Base-by-base conservation (phyloP, 192 early-diverging fungal genomes). In the Gonapodya sp. region DNA sequence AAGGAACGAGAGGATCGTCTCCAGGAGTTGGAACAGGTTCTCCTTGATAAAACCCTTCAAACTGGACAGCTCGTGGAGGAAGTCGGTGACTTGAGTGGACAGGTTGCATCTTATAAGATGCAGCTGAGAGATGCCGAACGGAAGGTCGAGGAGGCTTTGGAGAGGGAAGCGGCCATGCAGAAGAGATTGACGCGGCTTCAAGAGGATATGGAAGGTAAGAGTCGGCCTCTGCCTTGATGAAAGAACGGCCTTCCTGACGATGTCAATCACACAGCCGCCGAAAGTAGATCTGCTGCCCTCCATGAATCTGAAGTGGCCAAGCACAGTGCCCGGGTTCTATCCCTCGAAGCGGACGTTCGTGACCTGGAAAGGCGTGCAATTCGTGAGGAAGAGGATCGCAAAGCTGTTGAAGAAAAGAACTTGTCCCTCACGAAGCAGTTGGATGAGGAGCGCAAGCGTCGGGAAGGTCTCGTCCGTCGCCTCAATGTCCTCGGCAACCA, bases 1-100 rank as follows among this genome's bases (percentile, higher is more conserved):
- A 64, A 64, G 46, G 46, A 64, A 64, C 46, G 46, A 8, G 46
- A 64, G 46, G 46, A 64, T 64, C 46, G 46, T 64, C 46, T 64
- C 8, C 24, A 8, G 8, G 46, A 64, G 24, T 64, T 64, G 24
- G 46, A 64, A 24, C 8, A 64, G 46, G 8, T 64, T 64, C 46
- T 64, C 8, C 46, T 64, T 8, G 46, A 64, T 64, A 64, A 64
- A 64, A 64, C 46, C 46, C 46, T 64, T 24, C 46, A 64, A 64
- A 64, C 46, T 64, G 46, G 46, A 24, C 46, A 64, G 46, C 46
- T 64, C 24, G 46, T 64, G 8, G 46, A 64, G 46, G 46, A 64
- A 64, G 46, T 64, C 24, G 46, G 8, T 16, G 46, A 24, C 24
- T 64, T 64, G 46, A 24, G 46, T 64, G 24, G 46, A 16, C 46